A percentile compares a stretch with the other conserved stretches of the same genome.
phyloP scores from a whole-genome alignment of 1,284 basidiomycete genomes.

The Sphaerobolus stellatus region DNA sequence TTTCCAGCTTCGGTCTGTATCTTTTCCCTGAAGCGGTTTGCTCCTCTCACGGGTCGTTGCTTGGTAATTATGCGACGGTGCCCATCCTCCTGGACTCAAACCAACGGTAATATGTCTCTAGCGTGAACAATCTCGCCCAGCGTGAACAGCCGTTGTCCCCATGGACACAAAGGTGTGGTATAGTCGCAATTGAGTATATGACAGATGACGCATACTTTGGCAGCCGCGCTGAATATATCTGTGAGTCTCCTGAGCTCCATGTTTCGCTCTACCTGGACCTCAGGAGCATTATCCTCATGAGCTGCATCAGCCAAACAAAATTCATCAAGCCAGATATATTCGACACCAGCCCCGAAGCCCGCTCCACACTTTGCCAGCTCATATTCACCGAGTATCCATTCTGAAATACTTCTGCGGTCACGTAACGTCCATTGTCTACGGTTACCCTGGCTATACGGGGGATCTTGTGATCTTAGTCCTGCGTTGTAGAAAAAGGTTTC shows the following conservation, averaged over 20 bases:
- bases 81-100: slow-evolving; percentile 1
- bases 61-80: not conserved
- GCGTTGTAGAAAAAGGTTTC: not conserved
- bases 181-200: slow-evolving; percentile 22
- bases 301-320: slow-evolving; percentile 22
- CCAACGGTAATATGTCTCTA: slow-evolving; percentile 17
- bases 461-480: not conserved
- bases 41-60: slow-evolving; percentile 1
- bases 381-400: not conserved
- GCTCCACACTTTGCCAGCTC: not conserved
- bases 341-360: not conserved
- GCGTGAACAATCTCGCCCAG: slow-evolving; percentile 26
- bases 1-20: slow-evolving; percentile 21
- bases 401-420: not conserved
- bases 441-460: not conserved
- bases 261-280: not conserved
- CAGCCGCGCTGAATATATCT: slow-evolving; percentile 25
- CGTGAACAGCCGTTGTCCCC: slow-evolving; percentile 25
- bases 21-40: slow-evolving; percentile 16
- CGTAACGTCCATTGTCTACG: not conserved
- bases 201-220: slow-evolving; percentile 24
- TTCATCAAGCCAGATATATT: slow-evolving; percentile 28
- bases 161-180: slow-evolving; percentile 19
- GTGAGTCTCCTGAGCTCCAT: slow-evolving; percentile 22
- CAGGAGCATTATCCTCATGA: too few species aligned